Percentiles rank a stretch among this genome's conserved stretches.
Evolutionary conservation across 2,329 filamentous ascomycete species (phyloP).

Genomic region (Verticillium alfalfae): DNA sequence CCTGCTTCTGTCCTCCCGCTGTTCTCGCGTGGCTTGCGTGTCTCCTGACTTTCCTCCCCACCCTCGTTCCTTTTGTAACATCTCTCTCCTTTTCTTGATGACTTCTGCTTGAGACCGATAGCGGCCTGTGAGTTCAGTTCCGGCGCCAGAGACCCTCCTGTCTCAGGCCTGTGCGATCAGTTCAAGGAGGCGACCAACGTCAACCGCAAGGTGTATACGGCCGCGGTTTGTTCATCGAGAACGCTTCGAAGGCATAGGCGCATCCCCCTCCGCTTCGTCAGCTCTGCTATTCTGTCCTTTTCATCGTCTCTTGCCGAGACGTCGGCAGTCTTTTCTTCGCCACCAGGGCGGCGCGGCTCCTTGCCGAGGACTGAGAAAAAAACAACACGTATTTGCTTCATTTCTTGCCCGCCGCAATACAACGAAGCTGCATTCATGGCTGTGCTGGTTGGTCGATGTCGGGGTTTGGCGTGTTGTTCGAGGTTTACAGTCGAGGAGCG

Average conservation of each 20-base stretch:
- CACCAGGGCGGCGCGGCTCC: not conserved
- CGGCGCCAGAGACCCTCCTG: not conserved
- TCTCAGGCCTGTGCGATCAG: not conserved
- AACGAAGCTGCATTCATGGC: constrained; percentile 4
- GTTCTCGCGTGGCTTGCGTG: not conserved
- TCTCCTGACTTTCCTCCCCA: not conserved
- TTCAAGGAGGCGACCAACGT: not conserved
- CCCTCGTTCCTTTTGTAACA: not conserved
- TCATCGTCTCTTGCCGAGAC: not conserved
- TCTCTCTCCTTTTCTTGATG: too few relatives aligned
- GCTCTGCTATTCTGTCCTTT: not conserved
- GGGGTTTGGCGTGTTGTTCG: constrained; percentile 4
- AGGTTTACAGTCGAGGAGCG: constrained; percentile 8
- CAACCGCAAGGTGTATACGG: not conserved
- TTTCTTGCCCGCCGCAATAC: not conserved
- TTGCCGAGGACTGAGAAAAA: too few relatives aligned
- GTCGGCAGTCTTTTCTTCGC: not conserved
- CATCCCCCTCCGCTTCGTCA: not conserved
- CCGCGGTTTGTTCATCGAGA: not conserved
- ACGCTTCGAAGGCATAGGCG: not conserved
- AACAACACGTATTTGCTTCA: not conserved
- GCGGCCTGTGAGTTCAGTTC: not conserved
- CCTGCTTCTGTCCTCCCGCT: not conserved
- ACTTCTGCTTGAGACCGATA: not conserved
- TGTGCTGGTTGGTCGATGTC: constrained; percentile 4